Conservation (phyloP, 352 stramenopile species). For the Peronospora destructor region DNA sequence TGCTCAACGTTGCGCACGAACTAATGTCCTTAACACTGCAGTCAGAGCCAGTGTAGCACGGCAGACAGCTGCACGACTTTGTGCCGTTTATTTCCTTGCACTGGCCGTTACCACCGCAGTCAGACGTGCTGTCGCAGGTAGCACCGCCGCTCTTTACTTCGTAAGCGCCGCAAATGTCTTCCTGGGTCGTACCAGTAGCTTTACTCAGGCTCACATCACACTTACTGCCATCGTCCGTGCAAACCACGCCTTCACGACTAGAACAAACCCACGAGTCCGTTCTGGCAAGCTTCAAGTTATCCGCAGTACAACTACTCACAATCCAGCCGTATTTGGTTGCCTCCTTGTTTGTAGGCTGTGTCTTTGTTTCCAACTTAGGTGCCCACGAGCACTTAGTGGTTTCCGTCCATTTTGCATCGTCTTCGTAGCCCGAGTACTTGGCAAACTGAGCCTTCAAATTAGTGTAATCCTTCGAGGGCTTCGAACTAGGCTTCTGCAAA, state of each 20-base stretch:
- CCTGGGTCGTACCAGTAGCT: slow-evolving; percentile 57
- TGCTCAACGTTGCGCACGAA: slow-evolving; percentile 56
- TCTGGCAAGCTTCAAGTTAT: slow-evolving; percentile 44
- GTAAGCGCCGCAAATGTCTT: slow-evolving; percentile 69
- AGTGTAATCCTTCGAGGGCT: slow-evolving; percentile 52
- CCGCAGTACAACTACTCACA: slow-evolving; percentile 45
- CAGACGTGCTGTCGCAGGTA: slow-evolving; percentile 51
- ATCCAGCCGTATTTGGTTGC: slow-evolving; percentile 62
- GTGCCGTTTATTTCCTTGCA: slow-evolving; percentile 56
- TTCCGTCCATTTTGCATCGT: slow-evolving; percentile 49
- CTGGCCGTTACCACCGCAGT: slow-evolving; percentile 72
- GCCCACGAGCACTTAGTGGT: slow-evolving; percentile 60
- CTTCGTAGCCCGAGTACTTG: slow-evolving; percentile 51
- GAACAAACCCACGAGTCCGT: slow-evolving; percentile 68
- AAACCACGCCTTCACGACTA: slow-evolving; percentile 66
- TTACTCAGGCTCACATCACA: slow-evolving; percentile 59
- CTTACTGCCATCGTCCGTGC: slow-evolving; percentile 46
- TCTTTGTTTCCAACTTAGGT: slow-evolving; percentile 46
- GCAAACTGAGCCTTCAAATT: slow-evolving; percentile 68
- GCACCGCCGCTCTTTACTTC: slow-evolving; percentile 54
- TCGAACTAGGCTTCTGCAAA: slow-evolving; percentile 51
- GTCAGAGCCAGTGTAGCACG: slow-evolving; percentile 70
- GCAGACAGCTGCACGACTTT: slow-evolving; percentile 62
- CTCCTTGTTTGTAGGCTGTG: slow-evolving; percentile 46
- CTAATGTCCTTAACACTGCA: slow-evolving; percentile 74